Conservation (phyloP, 805 yeast species). For the Yamadazyma sp. region DNA sequence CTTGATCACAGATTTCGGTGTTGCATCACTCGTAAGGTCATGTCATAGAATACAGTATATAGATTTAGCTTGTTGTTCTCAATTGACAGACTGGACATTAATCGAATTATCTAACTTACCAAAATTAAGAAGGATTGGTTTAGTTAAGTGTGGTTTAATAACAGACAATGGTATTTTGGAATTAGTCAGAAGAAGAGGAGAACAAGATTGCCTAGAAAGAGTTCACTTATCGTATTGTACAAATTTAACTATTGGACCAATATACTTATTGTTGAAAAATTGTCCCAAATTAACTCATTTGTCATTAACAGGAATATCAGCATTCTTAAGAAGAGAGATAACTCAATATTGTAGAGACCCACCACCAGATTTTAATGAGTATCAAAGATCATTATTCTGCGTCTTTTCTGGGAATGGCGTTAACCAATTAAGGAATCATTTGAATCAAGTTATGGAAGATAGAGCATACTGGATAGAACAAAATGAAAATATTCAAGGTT, state of each 20-base stretch:
- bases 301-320: constrained; percentile 85
- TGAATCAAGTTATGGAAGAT: constrained; percentile 46
- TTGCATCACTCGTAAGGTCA: constrained; percentile 63
- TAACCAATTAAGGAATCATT: constrained; percentile 63
- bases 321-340: constrained; percentile 84
- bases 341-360: constrained; percentile 87
- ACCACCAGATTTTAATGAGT: constrained; percentile 85
- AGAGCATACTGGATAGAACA: constrained; percentile 31
- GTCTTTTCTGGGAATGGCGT: constrained; percentile 94
- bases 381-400: constrained; percentile 83
- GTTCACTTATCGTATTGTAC: constrained; percentile 92
- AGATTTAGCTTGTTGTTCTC: constrained; percentile 92
- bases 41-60: constrained; percentile 89
- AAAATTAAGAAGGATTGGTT: constrained; percentile 82
- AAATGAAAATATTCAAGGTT: constrained; percentile 18
- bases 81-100: constrained; percentile 79
- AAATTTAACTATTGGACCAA: constrained; percentile 73
- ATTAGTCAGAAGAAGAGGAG: constrained; percentile 63
- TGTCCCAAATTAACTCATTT: constrained; percentile 89
- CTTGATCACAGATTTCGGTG: constrained; percentile 86
- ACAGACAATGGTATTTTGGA: constrained; percentile 79
- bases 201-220: constrained; percentile 82
- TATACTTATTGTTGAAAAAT: constrained; percentile 65
- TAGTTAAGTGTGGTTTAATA: constrained; percentile 86
- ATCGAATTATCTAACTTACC: constrained; percentile 74